Conservation (phyloP, 1,284 basidiomycete genomes). For the Phylloboletellus chloephorus region DNA sequence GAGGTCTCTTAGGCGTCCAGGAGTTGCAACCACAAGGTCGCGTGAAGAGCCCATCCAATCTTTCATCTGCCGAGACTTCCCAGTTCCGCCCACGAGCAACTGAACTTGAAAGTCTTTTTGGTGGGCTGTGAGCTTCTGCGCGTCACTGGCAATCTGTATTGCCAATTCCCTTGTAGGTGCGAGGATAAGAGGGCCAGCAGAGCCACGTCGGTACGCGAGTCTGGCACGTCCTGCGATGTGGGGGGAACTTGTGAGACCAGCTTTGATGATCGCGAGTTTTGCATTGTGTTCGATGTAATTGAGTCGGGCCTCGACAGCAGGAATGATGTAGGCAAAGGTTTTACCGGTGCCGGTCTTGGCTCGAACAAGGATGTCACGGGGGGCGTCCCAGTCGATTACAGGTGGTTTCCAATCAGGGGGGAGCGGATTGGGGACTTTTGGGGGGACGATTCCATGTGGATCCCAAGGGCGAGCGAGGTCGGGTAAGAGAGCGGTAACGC, state of each 20-base stretch:
- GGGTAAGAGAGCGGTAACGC: constrained; percentile 69
- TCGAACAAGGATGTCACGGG: constrained; percentile 70
- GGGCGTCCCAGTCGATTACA: constrained; percentile 30
- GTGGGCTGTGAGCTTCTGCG: constrained; percentile 62
- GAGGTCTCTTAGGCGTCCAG: constrained; percentile 84
- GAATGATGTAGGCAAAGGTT: constrained; percentile 86
- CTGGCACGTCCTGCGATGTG: constrained; percentile 31
- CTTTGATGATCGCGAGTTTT: constrained; percentile 37
- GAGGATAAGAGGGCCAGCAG: constrained; percentile 79
- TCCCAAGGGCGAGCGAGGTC: constrained; percentile 48
- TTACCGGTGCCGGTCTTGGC: constrained; percentile 95
- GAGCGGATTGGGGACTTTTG: not conserved
- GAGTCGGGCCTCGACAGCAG: constrained; percentile 76
- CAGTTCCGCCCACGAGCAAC: constrained; percentile 78
- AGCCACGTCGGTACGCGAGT: constrained; percentile 38
- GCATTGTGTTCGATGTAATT: constrained; percentile 42
- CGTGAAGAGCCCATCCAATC: constrained; percentile 61
- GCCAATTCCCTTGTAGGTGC: constrained; percentile 94
- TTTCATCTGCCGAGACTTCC: constrained; percentile 61
- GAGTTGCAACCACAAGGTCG: constrained; percentile 91
- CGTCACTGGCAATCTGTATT: constrained; percentile 89
- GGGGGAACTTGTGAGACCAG: constrained; percentile 35
- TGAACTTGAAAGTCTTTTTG: constrained; percentile 67
- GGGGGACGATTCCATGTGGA: constrained; percentile 17
- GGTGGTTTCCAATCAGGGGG: constrained; percentile 13